Evolutionary conservation across 2,329 filamentous ascomycete species (phyloP), one percentile per base, ranked within the genome.

Genomic region (Apiospora malaysiana): DNA sequence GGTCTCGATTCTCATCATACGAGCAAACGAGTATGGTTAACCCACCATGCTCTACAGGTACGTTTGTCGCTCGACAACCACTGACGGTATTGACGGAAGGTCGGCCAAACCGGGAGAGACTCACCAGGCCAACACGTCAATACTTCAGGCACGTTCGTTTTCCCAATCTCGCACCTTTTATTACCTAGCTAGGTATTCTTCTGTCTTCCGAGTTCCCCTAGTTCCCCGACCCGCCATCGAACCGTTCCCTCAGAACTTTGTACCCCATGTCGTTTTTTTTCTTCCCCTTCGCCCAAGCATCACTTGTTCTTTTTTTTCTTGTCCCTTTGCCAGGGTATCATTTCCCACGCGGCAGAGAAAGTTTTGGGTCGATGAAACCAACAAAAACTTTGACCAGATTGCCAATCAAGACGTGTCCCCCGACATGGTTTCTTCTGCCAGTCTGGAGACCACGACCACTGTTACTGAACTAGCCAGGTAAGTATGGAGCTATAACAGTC

Each of bases 201-300:
- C 46, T 67, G 67, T 70, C 71, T 77, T 76, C 76, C 76, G 76
- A 72, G 75, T 77, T 77, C 76, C 76, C 76, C 76, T 78, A 77
- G 75, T 73, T 66, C 71, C 71, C 73, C 70, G 75, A 76, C 75
- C 75, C 75, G 75, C 75, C 51, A 51, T 59, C 32, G 68, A 69
- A 65, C 68, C 37, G 23, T 69, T 42, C 40, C n/a, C n/a, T 37
- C 12, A 40, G 47, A 56, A 51, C 45, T 68, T 56, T 68, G 47
- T 68, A 51, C 47, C 65, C 65, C 65, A 67, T 67, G 65, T 67
- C 65, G 42, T 45, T 67, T 67, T 43, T 6, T 45, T 67, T 67
- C 23, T 6, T 21, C 43, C 21, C 27, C 32, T 63, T 37, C 51
- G 27, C 56, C 56, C 56, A 63, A 63, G 56, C 32, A 63, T 63